phyloP scores from a whole-genome alignment of 2,329 filamentous ascomycete genomes.

The Ophiocordyceps camponoti-leonardi region DNA sequence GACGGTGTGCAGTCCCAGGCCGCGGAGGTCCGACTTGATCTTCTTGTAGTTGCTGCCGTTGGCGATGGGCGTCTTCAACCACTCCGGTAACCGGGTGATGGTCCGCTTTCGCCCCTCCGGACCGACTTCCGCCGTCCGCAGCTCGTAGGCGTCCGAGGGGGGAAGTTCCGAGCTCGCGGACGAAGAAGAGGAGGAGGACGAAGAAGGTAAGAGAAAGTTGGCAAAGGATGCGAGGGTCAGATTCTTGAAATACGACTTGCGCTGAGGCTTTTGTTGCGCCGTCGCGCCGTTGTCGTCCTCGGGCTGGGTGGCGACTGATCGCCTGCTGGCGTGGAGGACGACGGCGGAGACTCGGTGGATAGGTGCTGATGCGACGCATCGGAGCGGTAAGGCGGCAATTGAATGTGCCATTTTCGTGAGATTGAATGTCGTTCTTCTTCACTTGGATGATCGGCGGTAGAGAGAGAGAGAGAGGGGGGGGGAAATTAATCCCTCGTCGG shows the following conservation, averaged over 20 bases:
- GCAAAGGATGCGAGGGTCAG: constrained; percentile 37
- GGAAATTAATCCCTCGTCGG: too few relatives aligned
- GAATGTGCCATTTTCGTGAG: neutral
- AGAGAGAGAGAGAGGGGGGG: too few relatives aligned
- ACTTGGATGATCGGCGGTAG: neutral
- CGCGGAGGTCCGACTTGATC: constrained; percentile 85
- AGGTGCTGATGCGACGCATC: neutral
- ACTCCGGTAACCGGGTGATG: constrained; percentile 65
- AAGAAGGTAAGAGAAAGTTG: constrained; percentile 31
- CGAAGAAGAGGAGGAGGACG: constrained; percentile 18
- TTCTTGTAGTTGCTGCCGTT: constrained; percentile 73
- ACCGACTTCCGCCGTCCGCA: constrained; percentile 46
- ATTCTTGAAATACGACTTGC: constrained; percentile 41
- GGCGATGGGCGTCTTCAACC: constrained; percentile 94
- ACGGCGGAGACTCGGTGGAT: neutral
- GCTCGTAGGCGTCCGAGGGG: constrained; percentile 36
- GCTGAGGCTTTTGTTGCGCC: constrained; percentile 10
- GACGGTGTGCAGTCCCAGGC: constrained; percentile 81
- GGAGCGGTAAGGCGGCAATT: neutral
- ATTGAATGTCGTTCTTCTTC: neutral
- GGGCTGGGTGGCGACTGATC: constrained; percentile 30
- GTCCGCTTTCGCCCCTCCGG: constrained; percentile 44
- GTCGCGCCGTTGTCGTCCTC: constrained; percentile 10
- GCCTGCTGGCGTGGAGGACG: constrained; percentile 5
- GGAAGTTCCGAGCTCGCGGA: constrained; percentile 25